A percentile compares a stretch with the other conserved stretches of the same genome.
These are phyloP conservation scores for Pichia sp. DNA, from an alignment of 1,139 yeast species.

Conservation along the genomic window DNA sequence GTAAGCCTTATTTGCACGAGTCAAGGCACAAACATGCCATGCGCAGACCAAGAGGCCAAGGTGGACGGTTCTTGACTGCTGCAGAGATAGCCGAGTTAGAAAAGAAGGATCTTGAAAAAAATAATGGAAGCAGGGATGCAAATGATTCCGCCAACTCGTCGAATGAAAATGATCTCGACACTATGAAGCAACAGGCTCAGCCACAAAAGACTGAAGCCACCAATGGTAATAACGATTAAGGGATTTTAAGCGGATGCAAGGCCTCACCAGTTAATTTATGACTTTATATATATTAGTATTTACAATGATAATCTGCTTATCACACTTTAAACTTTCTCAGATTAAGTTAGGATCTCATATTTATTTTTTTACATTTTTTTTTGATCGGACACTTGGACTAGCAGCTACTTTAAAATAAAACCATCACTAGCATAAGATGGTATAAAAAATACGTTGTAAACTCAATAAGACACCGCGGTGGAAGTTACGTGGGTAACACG, in stretches of 20 bases:
- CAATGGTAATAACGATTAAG: neutral
- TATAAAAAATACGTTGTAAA: no score
- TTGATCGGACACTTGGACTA: no score
- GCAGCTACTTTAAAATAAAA: no score
- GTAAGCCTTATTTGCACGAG: conserved; percentile 94
- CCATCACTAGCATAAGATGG: no score
- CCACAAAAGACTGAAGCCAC: neutral
- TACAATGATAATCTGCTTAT: neutral
- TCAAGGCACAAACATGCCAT: conserved; percentile 98
- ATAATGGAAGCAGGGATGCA: neutral
- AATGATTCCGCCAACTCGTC: conserved; percentile 1
- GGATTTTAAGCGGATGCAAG: neutral
- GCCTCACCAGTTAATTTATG: neutral
- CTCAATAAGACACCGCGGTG: no score
- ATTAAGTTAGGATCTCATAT: no score
- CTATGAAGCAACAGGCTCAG: neutral
- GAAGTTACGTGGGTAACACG: no score
- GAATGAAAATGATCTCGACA: neutral
- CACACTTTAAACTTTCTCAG: neutral
- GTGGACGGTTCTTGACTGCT: conserved; percentile 94
- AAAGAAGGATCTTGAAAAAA: conserved; percentile 41
- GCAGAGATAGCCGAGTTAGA: conserved; percentile 92
- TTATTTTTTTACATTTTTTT: no score
- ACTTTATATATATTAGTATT: neutral
- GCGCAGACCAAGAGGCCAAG: conserved; percentile 99